Evolutionary conservation across 352 stramenopile species (phyloP).

Genomic region (Globisporangium radiosum): DNA sequence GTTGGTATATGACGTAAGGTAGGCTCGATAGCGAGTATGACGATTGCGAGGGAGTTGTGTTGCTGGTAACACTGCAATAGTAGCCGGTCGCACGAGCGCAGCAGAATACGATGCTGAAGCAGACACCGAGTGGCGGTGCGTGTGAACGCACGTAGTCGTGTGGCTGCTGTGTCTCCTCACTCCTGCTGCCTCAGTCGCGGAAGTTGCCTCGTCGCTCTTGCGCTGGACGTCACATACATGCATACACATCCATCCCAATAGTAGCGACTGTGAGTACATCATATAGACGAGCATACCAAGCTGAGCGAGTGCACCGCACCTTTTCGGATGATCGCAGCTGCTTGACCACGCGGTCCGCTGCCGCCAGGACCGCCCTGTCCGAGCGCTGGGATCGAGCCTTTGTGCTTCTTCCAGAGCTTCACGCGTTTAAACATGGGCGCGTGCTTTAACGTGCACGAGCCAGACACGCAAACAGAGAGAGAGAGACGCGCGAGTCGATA

Average conservation of each 20-base stretch:
- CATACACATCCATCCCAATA: background rate
- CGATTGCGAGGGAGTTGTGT: no score
- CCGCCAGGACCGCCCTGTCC: constrained; percentile 59
- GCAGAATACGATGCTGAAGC: background rate
- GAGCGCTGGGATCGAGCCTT: constrained; percentile 63
- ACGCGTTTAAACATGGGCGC: constrained; percentile 85
- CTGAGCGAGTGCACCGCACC: constrained; percentile 15
- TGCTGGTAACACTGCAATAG: no score
- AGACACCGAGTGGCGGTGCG: background rate
- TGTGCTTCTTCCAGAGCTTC: constrained; percentile 87
- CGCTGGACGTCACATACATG: constrained; percentile 15
- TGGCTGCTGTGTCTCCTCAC: background rate
- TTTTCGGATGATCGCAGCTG: constrained; percentile 78
- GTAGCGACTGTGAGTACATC: no score
- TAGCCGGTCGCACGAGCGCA: no score
- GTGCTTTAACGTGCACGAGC: constrained; percentile 69
- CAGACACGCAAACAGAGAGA: constrained; percentile 13
- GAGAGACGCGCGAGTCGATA: background rate
- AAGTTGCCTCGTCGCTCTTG: constrained; percentile 51
- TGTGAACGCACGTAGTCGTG: background rate
- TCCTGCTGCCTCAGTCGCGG: constrained; percentile 10
- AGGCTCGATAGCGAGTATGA: background rate
- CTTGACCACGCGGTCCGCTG: constrained; percentile 56
- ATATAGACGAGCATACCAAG: background rate
- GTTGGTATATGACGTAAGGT: no score